A percentile compares a stretch with the other conserved stretches of the same genome.
Conservation (phyloP, 108 stramenopile genomes). For the Seminavis robusta region DNA sequence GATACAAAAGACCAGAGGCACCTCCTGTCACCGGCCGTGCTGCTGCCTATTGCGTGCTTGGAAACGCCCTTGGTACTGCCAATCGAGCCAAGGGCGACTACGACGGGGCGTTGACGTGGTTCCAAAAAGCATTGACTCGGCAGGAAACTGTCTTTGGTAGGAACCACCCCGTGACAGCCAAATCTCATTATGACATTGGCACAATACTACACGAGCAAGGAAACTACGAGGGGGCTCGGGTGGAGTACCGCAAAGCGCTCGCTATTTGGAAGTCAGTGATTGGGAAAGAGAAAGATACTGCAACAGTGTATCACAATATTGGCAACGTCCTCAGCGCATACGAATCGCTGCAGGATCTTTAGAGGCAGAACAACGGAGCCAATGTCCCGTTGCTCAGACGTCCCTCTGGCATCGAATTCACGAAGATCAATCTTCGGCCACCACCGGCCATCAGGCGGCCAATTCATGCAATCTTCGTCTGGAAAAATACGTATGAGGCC, state of each 20-base stretch:
- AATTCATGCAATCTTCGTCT: too few species aligned
- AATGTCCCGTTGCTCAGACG: too few species aligned
- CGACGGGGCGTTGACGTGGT: constrained; percentile 34
- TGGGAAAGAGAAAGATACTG: constrained; percentile 25
- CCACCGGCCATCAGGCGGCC: too few species aligned
- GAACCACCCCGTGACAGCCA: constrained; percentile 26
- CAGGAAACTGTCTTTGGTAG: constrained; percentile 33
- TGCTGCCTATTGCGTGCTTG: constrained; percentile 20
- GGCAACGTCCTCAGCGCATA: too few species aligned
- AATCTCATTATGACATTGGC: constrained; percentile 33
- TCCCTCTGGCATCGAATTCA: too few species aligned
- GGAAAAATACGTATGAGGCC: too few species aligned
- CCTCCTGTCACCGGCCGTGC: too few species aligned
- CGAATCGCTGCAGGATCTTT: too few species aligned
- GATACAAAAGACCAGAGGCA: too few species aligned
- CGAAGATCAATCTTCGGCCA: too few species aligned
- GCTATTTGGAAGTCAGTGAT: constrained; percentile 22
- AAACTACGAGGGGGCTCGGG: constrained; percentile 37
- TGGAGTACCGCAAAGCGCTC: constrained; percentile 30
- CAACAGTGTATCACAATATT: too few species aligned
- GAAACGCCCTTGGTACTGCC: constrained; percentile 28
- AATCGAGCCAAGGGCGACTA: constrained; percentile 44
- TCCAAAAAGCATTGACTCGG: constrained; percentile 29
- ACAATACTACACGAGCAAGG: constrained; percentile 28
- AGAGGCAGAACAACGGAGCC: too few species aligned